Evolutionary conservation across 371 early-diverging fungal genomes (phyloP).

Genomic region (Blakeslea trispora): DNA sequence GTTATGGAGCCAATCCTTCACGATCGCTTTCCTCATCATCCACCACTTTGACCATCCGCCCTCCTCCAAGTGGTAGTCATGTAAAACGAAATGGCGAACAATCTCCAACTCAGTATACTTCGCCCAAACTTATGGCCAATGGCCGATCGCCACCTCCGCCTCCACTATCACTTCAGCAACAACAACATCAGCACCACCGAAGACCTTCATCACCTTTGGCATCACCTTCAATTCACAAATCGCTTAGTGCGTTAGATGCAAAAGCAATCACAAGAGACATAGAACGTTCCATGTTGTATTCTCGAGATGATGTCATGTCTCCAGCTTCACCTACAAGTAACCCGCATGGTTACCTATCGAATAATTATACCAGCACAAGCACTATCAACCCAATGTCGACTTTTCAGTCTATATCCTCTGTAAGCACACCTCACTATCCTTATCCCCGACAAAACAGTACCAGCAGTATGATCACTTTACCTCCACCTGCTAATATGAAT

Average conservation of each 20-base stretch:
- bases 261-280: slow-evolving; percentile 63
- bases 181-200: too few relatives aligned
- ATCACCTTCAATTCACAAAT: slow-evolving; percentile 54
- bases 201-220: slow-evolving; percentile 35
- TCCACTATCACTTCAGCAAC: too few relatives aligned
- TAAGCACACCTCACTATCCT: slow-evolving; percentile 12
- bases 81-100: slow-evolving; percentile 37
- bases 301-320: slow-evolving; percentile 33
- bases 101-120: slow-evolving; percentile 16
- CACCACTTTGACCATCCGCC: slow-evolving; percentile 25
- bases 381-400: too few relatives aligned
- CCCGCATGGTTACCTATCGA: slow-evolving; percentile 5
- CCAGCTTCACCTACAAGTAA: slow-evolving; percentile 39
- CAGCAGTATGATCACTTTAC: slow-evolving; percentile 25
- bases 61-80: slow-evolving; percentile 46
- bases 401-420: slow-evolving; percentile 25
- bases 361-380: slow-evolving; percentile 8
- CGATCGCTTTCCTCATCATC: slow-evolving; percentile 38
- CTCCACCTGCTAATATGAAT: background rate
- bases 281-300: slow-evolving; percentile 41
- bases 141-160: slow-evolving; percentile 37
- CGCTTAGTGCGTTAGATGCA: slow-evolving; percentile 62
- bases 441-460: slow-evolving; percentile 44
- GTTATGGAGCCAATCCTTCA: slow-evolving; percentile 21
- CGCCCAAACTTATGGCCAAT: slow-evolving; percentile 11